phyloP scores from a whole-genome alignment of 306 rosid species.

The Urtica urens region DNA sequence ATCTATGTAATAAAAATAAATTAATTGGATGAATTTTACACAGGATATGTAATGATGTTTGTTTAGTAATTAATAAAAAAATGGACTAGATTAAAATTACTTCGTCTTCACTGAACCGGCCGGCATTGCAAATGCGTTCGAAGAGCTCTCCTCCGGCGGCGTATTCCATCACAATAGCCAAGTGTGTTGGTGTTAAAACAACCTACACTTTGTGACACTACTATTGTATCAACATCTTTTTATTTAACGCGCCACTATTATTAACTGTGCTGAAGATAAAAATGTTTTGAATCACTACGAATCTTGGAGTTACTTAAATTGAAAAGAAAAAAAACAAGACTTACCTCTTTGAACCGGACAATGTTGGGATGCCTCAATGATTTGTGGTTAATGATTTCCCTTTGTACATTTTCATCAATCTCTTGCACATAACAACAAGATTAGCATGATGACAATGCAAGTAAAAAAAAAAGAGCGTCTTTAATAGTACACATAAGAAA shows the following conservation, averaged over 20 bases:
- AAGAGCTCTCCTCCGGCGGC: constrained; percentile 97
- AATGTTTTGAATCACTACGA: constrained; percentile 7
- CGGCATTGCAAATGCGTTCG: constrained; percentile 98
- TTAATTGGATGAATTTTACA: no score
- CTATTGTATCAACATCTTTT: no score
- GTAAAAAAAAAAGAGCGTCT: no score
- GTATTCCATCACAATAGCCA: constrained; percentile 90
- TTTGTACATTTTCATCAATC: constrained; percentile 96
- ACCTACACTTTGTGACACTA: constrained; percentile 34
- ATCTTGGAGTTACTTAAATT: no score
- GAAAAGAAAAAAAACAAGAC: constrained; percentile 13
- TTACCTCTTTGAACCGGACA: constrained; percentile 89
- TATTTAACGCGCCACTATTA: no score
- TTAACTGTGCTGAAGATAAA: no score
- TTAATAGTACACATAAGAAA: no score
- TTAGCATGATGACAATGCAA: no score
- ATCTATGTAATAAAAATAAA: no score
- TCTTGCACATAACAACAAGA: constrained; percentile 26
- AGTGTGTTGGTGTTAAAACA: constrained; percentile 75
- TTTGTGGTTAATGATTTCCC: constrained; percentile 93
- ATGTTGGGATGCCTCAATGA: constrained; percentile 93
- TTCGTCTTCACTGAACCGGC: constrained; percentile 94
- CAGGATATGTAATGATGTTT: no score
- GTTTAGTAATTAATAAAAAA: no score
- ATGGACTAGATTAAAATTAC: constrained; percentile 23